Base-by-base conservation (phyloP, 2,329 filamentous ascomycete genomes). In the Diaporthe ilicicola region DNA sequence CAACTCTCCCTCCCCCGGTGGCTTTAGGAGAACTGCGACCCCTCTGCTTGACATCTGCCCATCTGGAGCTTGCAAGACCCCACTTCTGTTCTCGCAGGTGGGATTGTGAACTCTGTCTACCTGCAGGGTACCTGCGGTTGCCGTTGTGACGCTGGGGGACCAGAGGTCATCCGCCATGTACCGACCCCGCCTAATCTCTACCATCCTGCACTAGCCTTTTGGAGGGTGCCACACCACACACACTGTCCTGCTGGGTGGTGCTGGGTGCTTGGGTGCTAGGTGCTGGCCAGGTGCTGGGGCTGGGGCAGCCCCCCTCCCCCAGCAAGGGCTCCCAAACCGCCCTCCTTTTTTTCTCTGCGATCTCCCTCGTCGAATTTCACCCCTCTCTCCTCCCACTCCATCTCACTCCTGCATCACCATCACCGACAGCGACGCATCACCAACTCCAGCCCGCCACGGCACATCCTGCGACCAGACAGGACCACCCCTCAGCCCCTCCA, bases 301-400 rank as follows among this genome's bases (percentile, higher is more conserved):
- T 50, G 59, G 59, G 59, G n/a, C 42, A 42, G 55, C 69, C 70
- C 73, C 70, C 73, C 72, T 64, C 59, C 73, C 74, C 73, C 73
- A 73, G 67, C 73, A 72, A 69, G 74, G 72, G 73, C 71, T 74
- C 72, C 74, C 73, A 73, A 72, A 71, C 75, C 71, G 73, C 68
- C 72, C 65, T 70, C 73, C 71, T 71, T 73, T 75, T 75, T 74
- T 72, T 73, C 70, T 73, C 72, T 67, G 72, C 74, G 73, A 74
- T 74, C 77, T 76, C 74, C 72, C 73, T 75, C 74, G 77, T 75
- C 75, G 72, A 74, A 75, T 73, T 77, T 74, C 74, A 76, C 75
- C 72, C 76, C 76, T 76, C 75, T 74, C 77, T 76, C 72, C 70
- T 71, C 71, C 77, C 74, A 72, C 74, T 72, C 72, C 74, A 72